Evolutionary conservation across 768 basidiomycete genomes (phyloP), one percentile per base, ranked within the genome.

Genomic region (Suillus luteus): DNA sequence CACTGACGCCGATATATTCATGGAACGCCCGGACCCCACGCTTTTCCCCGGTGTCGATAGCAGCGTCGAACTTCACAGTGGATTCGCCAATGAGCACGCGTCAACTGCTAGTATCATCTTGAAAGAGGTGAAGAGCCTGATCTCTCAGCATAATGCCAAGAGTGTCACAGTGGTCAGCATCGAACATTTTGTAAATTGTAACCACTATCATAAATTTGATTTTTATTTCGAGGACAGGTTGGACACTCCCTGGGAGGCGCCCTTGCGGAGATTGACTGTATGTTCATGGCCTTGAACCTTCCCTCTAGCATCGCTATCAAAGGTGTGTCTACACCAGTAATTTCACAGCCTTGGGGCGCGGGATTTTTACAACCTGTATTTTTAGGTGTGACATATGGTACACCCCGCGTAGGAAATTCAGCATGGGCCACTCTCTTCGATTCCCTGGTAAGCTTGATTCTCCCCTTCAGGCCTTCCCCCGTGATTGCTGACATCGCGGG

Each of bases 1-100:
- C 57, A 87, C 83, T 15, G 85, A 88, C 67, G 61, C 67, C 60
- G 73, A 85, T 63, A 72, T 86, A 55, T 1, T 73, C 33, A 73
- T 78, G 68, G 70, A 74, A 37, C 67, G 64, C 17, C 76, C 87
- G 35, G 72, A 84, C 67, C 33, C 79, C 0, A 71, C 71, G 0
- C 79, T 88, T 8, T 88, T 88, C 76, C 87, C 87, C 2, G 86
- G 85, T 1, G 71, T 86, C 14, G 67, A 79, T 41, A 72, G 71
- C 15, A 72, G 61, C 43, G 80, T 85, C 31, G 65, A 70, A 61
- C 84, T 82, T 19, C 87, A 85, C 67, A 76, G 78, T 44, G 87
- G 88, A 5, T 89, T 88, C 70, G 77, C 80, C 1, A 69, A 80
- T 46, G 79, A 79, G 55, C 86, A 87, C 40, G 80, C 83, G 2